Base-by-base conservation (phyloP, 2,329 filamentous ascomycete species). In the Daldinia sp. region DNA sequence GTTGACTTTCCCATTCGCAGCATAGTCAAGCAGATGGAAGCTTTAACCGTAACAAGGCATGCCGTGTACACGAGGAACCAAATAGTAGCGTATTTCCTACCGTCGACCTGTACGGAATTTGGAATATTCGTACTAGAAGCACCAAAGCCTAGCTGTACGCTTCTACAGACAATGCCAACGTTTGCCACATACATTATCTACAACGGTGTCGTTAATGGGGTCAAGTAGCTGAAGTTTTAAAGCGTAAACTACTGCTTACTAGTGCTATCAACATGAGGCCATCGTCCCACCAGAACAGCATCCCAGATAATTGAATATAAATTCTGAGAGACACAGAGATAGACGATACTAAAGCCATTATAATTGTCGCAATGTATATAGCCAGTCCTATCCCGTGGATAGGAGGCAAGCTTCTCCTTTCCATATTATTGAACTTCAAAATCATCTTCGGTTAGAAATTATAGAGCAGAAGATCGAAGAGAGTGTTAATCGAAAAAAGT, bases 271-370 rank as follows among this genome's bases (percentile, higher is more conserved):
- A 44, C 66, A 71, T 71, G 15, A 67, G 12, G 3, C 56, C 60
- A 26, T 71, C 69, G 28, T 71, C 69, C 69, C 69, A 71, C 69
- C 69, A 69, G 1, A 71, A 26, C 18, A 42, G 50, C 30, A 26
- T 55, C 13, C 65, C 66, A 15, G 23, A 54, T 33, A 53, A 60
- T 15, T 67, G 56, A 20, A 69, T 39, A 37, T 60, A 69, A 10
- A 67, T 26, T 44, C 69, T 60, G 6, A 71, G 37, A 3, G 37
- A 57, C 23, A 71, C 63, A 15, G 64, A 35, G 12, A 50, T 18
- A 2, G 46, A n/a, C 6, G 68, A 62, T 20, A 67, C 10, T 6
- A 48, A 1, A 6, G 30, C 53, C 23, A 69, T 39, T 20, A 60
- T 15, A 9, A 57, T 35, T 1, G 69, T 67, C 4, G 44, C 58